Percentiles rank a stretch among this genome's conserved stretches.
Conservation (phyloP, 495 filamentous ascomycete genomes). For the Penicillium malachiteum region DNA sequence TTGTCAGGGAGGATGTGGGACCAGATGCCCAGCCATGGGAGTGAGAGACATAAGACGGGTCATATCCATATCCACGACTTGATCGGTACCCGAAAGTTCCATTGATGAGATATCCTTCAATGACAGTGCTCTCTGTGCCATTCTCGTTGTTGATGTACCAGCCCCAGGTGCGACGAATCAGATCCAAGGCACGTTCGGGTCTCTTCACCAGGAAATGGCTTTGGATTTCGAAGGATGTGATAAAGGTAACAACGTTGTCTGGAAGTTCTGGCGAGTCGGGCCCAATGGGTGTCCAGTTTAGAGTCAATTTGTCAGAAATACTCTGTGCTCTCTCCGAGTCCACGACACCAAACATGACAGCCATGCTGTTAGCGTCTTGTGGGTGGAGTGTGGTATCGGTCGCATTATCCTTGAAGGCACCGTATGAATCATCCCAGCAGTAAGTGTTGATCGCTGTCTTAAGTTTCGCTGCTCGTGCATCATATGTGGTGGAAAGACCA, state of each 20-base stretch:
- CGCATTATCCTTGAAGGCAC: constrained; percentile 58
- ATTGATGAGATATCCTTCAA: constrained; percentile 58
- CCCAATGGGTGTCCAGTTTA: constrained; percentile 58
- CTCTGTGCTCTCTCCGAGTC: constrained; percentile 30
- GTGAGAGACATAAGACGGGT: constrained; percentile 46
- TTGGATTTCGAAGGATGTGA: constrained; percentile 60
- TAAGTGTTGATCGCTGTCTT: constrained; percentile 42
- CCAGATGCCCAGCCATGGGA: constrained; percentile 63
- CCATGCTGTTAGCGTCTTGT: constrained; percentile 55
- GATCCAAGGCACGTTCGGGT: constrained; percentile 49
- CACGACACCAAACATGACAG: constrained; percentile 38
- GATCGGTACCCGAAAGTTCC: constrained; percentile 57
- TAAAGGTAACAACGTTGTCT: constrained; percentile 60
- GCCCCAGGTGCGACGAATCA: constrained; percentile 59
- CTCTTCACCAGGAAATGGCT: constrained; percentile 52
- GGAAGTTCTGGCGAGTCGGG: constrained; percentile 58
- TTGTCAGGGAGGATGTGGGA: constrained; percentile 54
- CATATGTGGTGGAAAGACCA: constrained; percentile 44
- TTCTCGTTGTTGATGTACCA: constrained; percentile 61
- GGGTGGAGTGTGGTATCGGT: constrained; percentile 46
- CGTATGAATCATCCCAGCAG: constrained; percentile 51
- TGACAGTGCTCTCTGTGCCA: constrained; percentile 59
- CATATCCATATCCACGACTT: constrained; percentile 36
- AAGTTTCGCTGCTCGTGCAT: constrained; percentile 36
- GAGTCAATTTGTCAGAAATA: constrained; percentile 46